A percentile compares a stretch with the other conserved stretches of the same genome.
These are phyloP conservation scores for Penicillium flavigenum DNA, from an alignment of 495 filamentous ascomycete species.

Conservation along the genomic window DNA sequence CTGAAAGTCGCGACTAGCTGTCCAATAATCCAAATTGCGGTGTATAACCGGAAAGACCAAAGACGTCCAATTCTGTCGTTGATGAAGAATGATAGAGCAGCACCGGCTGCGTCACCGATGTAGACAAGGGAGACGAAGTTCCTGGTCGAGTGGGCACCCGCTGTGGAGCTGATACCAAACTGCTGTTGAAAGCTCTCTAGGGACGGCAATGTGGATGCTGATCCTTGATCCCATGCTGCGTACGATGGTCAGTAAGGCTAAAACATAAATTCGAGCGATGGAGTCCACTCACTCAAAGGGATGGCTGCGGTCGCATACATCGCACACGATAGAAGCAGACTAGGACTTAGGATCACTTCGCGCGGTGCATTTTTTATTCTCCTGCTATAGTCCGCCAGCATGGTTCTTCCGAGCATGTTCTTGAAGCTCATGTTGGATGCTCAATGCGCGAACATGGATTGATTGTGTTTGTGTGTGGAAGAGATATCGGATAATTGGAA, in stretches of 20 bases:
- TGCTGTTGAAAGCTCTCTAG: conserved; percentile 16
- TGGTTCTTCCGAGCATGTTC: background rate
- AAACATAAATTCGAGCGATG: background rate
- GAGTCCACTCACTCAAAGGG: conserved; percentile 15
- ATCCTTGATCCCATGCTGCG: conserved; percentile 24
- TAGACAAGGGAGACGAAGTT: conserved; percentile 23
- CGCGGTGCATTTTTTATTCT: conserved; percentile 11
- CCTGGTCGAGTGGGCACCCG: conserved; percentile 10
- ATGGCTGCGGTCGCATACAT: conserved; percentile 19
- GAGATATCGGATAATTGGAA: too few relatives aligned
- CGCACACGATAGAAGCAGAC: conserved; percentile 12
- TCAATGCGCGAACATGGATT: background rate
- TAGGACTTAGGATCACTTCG: conserved; percentile 14
- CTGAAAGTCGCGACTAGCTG: conserved; percentile 9
- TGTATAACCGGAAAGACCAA: conserved; percentile 20
- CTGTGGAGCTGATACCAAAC: conserved; percentile 16
- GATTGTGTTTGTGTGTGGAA: background rate
- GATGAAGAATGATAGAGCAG: conserved; percentile 21
- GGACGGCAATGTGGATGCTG: conserved; percentile 14
- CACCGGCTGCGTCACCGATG: conserved; percentile 19
- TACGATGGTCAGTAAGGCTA: background rate
- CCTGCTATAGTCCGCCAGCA: background rate
- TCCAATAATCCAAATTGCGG: conserved; percentile 14
- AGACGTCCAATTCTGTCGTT: conserved; percentile 21
- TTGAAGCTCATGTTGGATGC: conserved; percentile 7